These are phyloP conservation scores for Podaxis pistillaris DNA, from an alignment of 768 basidiomycete genomes.

Conservation along the genomic window DNA sequence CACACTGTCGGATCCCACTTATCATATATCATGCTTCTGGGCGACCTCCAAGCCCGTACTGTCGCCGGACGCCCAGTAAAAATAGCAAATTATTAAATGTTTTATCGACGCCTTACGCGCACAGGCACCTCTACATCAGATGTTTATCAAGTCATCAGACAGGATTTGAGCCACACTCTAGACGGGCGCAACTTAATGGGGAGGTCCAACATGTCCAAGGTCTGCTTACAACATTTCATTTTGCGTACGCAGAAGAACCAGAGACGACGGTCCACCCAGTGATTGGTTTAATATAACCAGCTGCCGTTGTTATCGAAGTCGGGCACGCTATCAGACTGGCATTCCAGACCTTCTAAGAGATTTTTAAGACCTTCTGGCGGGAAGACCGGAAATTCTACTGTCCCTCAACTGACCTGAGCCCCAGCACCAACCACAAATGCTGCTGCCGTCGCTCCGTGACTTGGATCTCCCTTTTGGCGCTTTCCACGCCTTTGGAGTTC, in stretches of 20 bases:
- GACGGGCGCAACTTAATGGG: background rate
- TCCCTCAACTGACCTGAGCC: background rate
- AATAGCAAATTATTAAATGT: background rate
- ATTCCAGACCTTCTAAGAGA: background rate
- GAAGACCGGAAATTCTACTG: background rate
- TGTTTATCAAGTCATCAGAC: background rate
- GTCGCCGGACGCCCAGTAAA: background rate
- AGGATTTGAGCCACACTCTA: background rate
- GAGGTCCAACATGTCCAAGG: background rate
- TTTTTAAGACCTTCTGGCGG: background rate
- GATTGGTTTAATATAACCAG: background rate
- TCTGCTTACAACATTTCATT: too few species aligned
- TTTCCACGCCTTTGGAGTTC: background rate
- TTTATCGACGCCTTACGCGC: background rate
- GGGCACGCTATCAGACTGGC: background rate
- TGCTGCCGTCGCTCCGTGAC: background rate
- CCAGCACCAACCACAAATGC: background rate
- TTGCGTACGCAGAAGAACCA: too few species aligned
- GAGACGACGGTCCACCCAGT: too few species aligned
- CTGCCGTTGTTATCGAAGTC: background rate
- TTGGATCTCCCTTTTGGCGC: background rate
- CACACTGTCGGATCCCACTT: background rate
- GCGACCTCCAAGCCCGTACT: background rate
- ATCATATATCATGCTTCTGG: background rate
- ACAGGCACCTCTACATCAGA: background rate